Conservation (phyloP, 139 green algal species). For the Chlamydomonas schloesseri region DNA sequence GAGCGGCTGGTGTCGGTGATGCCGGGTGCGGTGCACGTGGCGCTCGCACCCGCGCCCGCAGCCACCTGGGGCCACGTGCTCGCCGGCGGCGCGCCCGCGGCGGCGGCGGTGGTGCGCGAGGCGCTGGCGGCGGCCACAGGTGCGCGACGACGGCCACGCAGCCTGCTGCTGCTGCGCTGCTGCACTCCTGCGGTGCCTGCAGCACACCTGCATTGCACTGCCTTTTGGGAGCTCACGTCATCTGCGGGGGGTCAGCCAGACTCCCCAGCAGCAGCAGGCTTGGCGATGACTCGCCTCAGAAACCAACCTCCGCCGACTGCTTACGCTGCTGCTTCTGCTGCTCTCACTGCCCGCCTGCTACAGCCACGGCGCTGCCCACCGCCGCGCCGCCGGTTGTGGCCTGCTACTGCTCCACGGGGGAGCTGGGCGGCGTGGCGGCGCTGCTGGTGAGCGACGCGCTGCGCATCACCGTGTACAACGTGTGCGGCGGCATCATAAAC, state of each 20-base stretch:
- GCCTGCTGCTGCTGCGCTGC: too few species aligned
- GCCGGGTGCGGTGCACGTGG: slow-evolving; percentile 29
- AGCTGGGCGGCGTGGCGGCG: slow-evolving; percentile 39
- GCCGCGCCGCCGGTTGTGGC: slow-evolving; percentile 35
- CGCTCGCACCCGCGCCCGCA: slow-evolving; percentile 21
- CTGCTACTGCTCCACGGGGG: slow-evolving; percentile 47
- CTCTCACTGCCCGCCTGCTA: too few species aligned
- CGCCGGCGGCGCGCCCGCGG: not conserved
- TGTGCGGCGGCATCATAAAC: slow-evolving; percentile 61
- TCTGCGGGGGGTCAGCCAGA: too few species aligned
- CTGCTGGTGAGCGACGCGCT: slow-evolving; percentile 35
- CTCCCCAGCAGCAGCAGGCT: too few species aligned
- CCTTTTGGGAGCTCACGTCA: too few species aligned
- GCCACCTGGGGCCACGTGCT: slow-evolving; percentile 37
- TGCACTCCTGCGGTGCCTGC: too few species aligned
- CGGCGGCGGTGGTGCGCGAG: slow-evolving; percentile 25
- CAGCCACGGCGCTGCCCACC: slow-evolving; percentile 29
- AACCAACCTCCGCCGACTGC: too few species aligned
- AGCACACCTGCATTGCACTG: too few species aligned
- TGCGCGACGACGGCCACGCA: too few species aligned
- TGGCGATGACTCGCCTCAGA: too few species aligned
- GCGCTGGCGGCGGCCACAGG: not conserved
- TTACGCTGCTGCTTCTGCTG: too few species aligned
- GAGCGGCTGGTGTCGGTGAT: slow-evolving; percentile 39
- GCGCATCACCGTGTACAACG: slow-evolving; percentile 25